Percentiles rank a stretch among this genome's conserved stretches.
Evolutionary conservation across 139 green algal species (phyloP).

Genomic region (Coelastrella sp.): DNA sequence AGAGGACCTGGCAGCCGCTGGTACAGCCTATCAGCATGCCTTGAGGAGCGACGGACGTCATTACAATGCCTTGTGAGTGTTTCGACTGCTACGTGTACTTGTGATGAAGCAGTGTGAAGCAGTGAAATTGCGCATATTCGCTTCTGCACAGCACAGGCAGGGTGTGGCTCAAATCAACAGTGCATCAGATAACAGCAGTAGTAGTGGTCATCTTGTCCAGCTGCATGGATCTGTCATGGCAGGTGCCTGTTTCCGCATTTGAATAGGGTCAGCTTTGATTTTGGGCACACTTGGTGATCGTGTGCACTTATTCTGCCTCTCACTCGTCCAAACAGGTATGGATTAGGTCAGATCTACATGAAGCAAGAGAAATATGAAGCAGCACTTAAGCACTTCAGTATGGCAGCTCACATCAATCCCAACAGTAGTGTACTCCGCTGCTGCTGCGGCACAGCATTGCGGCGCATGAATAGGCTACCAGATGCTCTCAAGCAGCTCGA

Average conservation of each 20-base stretch:
- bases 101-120: too few relatives aligned
- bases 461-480: conserved; percentile 71
- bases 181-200: too few relatives aligned
- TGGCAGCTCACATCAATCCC: conserved; percentile 80
- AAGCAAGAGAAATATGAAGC: conserved; percentile 93
- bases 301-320: too few relatives aligned
- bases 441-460: conserved; percentile 91
- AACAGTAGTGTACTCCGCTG: conserved; percentile 89
- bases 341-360: conserved; percentile 93
- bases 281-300: too few relatives aligned
- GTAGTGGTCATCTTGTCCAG: too few relatives aligned
- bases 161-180: too few relatives aligned
- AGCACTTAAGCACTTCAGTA: conserved; percentile 90
- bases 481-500: conserved; percentile 83
- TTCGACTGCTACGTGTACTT: too few relatives aligned
- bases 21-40: conserved; percentile 88
- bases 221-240: neutral
- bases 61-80: conserved; percentile 95
- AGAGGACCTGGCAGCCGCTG: conserved; percentile 92
- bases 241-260: neutral
- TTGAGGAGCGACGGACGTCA: conserved; percentile 89
- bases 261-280: neutral
- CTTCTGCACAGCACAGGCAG: too few relatives aligned
- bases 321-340: conserved; percentile 81
- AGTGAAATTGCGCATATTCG: too few relatives aligned